Percentiles rank a stretch among this genome's conserved stretches.
Conservation (phyloP, 2,329 filamentous ascomycete species). For the Xylaria sp. region DNA sequence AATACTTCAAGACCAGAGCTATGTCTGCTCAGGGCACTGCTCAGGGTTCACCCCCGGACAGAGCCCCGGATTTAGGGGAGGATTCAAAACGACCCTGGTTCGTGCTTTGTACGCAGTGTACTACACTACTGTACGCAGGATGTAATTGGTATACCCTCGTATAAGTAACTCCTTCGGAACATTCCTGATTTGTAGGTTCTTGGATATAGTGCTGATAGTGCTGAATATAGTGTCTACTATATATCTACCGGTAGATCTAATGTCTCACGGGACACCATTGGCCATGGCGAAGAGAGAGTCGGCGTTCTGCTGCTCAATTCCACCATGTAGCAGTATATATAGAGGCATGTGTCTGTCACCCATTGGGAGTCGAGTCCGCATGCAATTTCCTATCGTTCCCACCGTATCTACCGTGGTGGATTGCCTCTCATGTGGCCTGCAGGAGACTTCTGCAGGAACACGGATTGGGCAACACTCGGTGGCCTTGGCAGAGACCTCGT, state of each 20-base stretch:
- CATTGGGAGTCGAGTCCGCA: constrained; percentile 3
- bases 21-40: too few species aligned
- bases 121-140: not conserved
- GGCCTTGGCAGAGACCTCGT: constrained; percentile 22
- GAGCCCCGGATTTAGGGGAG: constrained; percentile 14
- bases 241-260: not conserved
- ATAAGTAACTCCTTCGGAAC: constrained; percentile 9
- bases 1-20: not conserved
- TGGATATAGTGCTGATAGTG: too few species aligned
- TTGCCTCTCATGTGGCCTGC: constrained; percentile 32
- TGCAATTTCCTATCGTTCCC: constrained; percentile 16
- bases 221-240: too few species aligned
- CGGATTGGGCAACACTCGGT: constrained; percentile 23
- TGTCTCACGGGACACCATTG: not conserved
- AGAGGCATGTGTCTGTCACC: constrained; percentile 9
- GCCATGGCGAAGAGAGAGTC: not conserved
- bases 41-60: constrained; percentile 7
- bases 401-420: constrained; percentile 7
- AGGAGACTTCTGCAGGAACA: constrained; percentile 38
- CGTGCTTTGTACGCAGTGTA: not conserved
- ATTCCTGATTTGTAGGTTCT: constrained; percentile 6
- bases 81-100: constrained; percentile 12
- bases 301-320: not conserved
- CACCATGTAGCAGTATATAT: not conserved
- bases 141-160: not conserved